Percentiles rank a stretch among this genome's conserved stretches.
Conservation (phyloP, 805 yeast genomes). For the Cyberlindnera maritima region DNA sequence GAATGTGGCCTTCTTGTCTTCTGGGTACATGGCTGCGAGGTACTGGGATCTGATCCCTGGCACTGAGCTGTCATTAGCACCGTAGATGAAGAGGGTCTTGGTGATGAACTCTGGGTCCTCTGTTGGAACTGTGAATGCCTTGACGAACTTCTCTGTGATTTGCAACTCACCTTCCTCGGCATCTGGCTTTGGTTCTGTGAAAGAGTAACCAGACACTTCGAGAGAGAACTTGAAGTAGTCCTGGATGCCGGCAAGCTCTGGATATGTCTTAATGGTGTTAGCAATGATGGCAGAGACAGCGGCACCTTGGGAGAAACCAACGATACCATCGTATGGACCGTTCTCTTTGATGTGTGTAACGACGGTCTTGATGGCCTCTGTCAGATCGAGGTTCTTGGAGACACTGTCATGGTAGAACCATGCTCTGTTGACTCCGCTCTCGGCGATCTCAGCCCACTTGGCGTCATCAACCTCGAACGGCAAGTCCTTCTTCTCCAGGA, state of each 20-base stretch:
- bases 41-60: conserved; percentile 65
- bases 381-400: conserved; percentile 46
- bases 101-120: conserved; percentile 31
- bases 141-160: conserved; percentile 34
- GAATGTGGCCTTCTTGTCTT: conserved; percentile 42
- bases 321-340: conserved; percentile 83
- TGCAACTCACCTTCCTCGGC: conserved; percentile 32
- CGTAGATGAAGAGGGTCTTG: conserved; percentile 71
- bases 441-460: conserved; percentile 46
- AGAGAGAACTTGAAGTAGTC: conserved; percentile 64
- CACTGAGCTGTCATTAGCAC: conserved; percentile 85
- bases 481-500: conserved; percentile 63
- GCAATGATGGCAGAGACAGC: conserved; percentile 74
- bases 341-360: conserved; percentile 52
- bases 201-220: conserved; percentile 65
- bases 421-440: conserved; percentile 48
- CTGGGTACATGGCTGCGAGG: conserved; percentile 54
- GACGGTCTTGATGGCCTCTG: conserved; percentile 48
- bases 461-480: conserved; percentile 65
- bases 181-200: conserved; percentile 39
- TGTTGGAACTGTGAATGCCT: conserved; percentile 30
- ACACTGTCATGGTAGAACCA: conserved; percentile 72
- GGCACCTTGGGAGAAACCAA: conserved; percentile 96
- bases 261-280: conserved; percentile 40
- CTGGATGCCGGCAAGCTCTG: conserved; percentile 25